Conservation (phyloP, 2,329 filamentous ascomycete species). For the Clarireedia paspali region DNA sequence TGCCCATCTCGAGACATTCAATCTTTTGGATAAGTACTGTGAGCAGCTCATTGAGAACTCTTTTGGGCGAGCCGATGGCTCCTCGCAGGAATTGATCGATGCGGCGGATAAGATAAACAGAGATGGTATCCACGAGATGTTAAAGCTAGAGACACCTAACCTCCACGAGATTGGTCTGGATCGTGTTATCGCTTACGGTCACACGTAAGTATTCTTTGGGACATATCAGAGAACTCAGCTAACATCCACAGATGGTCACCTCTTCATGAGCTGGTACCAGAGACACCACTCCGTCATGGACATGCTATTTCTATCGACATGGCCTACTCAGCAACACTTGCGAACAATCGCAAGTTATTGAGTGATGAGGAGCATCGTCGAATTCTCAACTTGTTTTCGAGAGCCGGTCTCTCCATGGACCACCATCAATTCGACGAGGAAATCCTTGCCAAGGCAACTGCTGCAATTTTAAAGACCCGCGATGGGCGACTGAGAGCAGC, state of each 20-base stretch:
- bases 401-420: conserved; percentile 64
- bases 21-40: conserved; percentile 61
- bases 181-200: conserved; percentile 65
- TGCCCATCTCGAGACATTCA: conserved; percentile 56
- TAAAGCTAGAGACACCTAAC: conserved; percentile 66
- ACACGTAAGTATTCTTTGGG: conserved; percentile 42
- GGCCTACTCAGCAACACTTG: conserved; percentile 65
- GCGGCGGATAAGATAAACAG: conserved; percentile 61
- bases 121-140: conserved; percentile 65
- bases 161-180: conserved; percentile 60
- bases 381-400: conserved; percentile 59
- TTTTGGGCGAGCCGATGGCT: conserved; percentile 54
- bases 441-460: conserved; percentile 56
- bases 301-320: conserved; percentile 71
- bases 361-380: conserved; percentile 52
- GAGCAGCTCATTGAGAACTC: conserved; percentile 58
- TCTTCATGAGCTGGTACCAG: conserved; percentile 61
- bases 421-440: conserved; percentile 60
- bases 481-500: conserved; percentile 62
- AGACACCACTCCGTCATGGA: conserved; percentile 61
- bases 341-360: conserved; percentile 54
- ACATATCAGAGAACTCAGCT: neutral
- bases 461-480: conserved; percentile 63
- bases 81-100: conserved; percentile 45
- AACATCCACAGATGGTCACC: conserved; percentile 45